A percentile compares a stretch with the other conserved stretches of the same genome.
phyloP scores from a whole-genome alignment of 768 basidiomycete species.

The Boletus huronensis region DNA sequence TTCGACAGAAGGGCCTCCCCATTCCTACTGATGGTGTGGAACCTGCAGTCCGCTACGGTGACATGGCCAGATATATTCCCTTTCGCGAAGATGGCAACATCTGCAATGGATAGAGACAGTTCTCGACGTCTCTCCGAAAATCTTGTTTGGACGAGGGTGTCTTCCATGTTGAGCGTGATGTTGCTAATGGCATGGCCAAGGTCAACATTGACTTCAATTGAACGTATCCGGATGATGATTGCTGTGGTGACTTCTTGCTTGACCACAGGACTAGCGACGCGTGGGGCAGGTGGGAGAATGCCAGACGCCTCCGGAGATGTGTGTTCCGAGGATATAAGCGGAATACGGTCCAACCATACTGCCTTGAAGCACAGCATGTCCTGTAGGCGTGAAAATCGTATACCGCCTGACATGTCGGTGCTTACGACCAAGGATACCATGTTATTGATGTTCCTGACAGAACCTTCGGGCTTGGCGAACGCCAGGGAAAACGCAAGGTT shows the following conservation, averaged over 20 bases:
- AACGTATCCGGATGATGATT: conserved; percentile 67
- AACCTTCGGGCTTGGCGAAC: conserved; percentile 52
- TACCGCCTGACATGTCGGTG: conserved; percentile 75
- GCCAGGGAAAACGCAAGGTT: conserved; percentile 78
- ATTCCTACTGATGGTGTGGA: conserved; percentile 65
- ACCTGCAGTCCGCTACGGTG: conserved; percentile 66
- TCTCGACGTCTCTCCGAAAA: conserved; percentile 60
- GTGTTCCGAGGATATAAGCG: conserved; percentile 54
- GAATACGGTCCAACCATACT: conserved; percentile 88
- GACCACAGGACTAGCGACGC: conserved; percentile 8
- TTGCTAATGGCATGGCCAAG: conserved; percentile 83
- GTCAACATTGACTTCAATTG: conserved; percentile 72
- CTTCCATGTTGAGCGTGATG: conserved; percentile 59
- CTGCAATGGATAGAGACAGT: conserved; percentile 61
- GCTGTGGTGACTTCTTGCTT: conserved; percentile 54
- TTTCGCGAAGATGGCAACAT: conserved; percentile 52
- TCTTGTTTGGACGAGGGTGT: conserved; percentile 62
- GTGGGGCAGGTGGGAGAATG: conserved; percentile 15
- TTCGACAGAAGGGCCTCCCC: conserved; percentile 37
- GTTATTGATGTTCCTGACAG: conserved; percentile 36
- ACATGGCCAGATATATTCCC: conserved; percentile 70
- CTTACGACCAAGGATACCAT: conserved; percentile 76
- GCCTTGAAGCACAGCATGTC: conserved; percentile 95
- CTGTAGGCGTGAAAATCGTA: conserved; percentile 83
- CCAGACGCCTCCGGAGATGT: conserved; percentile 20